Evolutionary conservation across 2,329 filamentous ascomycete genomes (phyloP).

Genomic region (Decorospora gaudefroyi): DNA sequence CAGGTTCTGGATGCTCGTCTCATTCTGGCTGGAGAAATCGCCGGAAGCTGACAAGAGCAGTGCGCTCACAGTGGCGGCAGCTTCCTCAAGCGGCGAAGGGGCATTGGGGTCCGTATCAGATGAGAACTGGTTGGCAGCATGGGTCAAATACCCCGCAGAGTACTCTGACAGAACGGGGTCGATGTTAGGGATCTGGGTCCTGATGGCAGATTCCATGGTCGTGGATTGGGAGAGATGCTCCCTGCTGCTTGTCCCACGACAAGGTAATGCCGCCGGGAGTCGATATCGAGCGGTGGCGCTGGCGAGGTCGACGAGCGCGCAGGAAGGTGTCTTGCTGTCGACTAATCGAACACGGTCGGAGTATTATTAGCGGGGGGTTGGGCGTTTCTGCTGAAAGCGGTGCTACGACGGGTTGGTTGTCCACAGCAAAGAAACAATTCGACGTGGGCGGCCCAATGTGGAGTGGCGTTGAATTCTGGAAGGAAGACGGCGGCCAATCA

Average conservation of each 20-base stretch:
- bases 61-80: constrained; percentile 81
- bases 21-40: constrained; percentile 70
- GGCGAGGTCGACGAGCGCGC: constrained; percentile 21
- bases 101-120: constrained; percentile 70
- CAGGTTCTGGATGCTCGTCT: constrained; percentile 77
- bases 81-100: constrained; percentile 80
- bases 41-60: constrained; percentile 93
- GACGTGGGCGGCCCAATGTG: constrained; percentile 26
- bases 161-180: constrained; percentile 90
- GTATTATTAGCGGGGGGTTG: constrained; percentile 26
- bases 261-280: constrained; percentile 17
- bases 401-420: constrained; percentile 28
- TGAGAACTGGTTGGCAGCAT: constrained; percentile 83
- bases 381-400: constrained; percentile 28
- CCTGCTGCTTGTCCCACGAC: constrained; percentile 26
- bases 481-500: constrained; percentile 29
- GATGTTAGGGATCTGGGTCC: constrained; percentile 79
- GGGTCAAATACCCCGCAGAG: constrained; percentile 89
- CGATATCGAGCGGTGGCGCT: constrained; percentile 27
- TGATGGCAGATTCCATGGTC: constrained; percentile 85
- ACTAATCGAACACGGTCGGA: constrained; percentile 8
- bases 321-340: constrained; percentile 21
- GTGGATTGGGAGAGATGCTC: constrained; percentile 22
- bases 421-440: constrained; percentile 24
- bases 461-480: constrained; percentile 26